phyloP scores from a whole-genome alignment of 2,329 filamentous ascomycete genomes.

The Colletotrichum tamarilloi region DNA sequence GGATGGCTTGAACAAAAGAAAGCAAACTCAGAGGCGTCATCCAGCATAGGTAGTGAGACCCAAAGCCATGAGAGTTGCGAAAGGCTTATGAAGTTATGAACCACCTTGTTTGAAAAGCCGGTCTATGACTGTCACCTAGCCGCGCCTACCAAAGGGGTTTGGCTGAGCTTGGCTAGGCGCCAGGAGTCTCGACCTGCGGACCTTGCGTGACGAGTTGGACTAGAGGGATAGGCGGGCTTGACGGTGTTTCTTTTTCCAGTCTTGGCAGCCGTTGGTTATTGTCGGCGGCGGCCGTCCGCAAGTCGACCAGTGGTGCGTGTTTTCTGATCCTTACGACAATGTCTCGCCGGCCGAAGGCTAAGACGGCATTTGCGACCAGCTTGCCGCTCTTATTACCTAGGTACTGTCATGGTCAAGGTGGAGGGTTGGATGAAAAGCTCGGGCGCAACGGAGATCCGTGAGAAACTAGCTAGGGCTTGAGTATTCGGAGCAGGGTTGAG shows the following conservation, averaged over 20 bases:
- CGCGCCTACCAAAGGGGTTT: too few species aligned
- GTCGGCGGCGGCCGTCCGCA: conserved; percentile 20
- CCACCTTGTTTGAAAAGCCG: too few species aligned
- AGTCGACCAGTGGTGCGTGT: conserved; percentile 14
- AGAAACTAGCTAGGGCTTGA: conserved; percentile 10
- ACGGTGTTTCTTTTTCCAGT: conserved; percentile 26
- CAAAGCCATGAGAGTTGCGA: neutral
- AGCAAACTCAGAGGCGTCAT: neutral
- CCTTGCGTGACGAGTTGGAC: neutral
- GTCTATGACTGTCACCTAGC: too few species aligned
- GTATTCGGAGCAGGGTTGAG: conserved; percentile 3
- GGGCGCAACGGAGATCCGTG: conserved; percentile 23
- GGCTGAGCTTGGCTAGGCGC: neutral
- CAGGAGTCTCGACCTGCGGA: conserved; percentile 1
- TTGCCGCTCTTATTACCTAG: neutral
- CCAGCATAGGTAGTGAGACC: neutral
- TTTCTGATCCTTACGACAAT: conserved; percentile 19
- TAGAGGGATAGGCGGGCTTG: neutral
- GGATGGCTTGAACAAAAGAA: neutral
- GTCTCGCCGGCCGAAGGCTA: conserved; percentile 21
- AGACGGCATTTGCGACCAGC: neutral
- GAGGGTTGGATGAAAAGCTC: conserved; percentile 24
- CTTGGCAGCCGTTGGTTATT: conserved; percentile 34
- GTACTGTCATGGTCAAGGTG: neutral
- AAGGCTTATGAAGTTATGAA: too few species aligned